Evolutionary conservation across 768 basidiomycete species (phyloP), one percentile per base, ranked within the genome.

Genomic region (Kwoniella newhampshirensis): DNA sequence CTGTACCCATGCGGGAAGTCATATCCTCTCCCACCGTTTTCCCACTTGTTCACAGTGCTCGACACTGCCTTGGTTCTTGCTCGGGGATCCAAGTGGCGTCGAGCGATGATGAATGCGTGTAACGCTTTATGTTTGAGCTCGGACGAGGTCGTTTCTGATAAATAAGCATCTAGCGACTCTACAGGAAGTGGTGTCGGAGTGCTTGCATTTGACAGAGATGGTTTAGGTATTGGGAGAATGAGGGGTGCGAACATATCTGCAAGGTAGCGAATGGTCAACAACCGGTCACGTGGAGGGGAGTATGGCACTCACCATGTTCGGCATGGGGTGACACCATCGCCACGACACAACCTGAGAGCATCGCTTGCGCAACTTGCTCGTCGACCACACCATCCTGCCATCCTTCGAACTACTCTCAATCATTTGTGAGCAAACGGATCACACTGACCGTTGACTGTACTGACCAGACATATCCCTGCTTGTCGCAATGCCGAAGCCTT

Each of bases 311-410:
- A 67, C 65, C 57, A 35, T 60, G 54, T 21, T 56, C 35, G 4
- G 54, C 36, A 7, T 57, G 42, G 4, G 65, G 65, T 4, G 54
- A 51, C 21, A 59, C 65, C 7, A 47, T 63, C 3, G 65, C 65
- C 1, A 67, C 65, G 5, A 67, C 41, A 30, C 65, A 67, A 1
- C 65, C 65, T 13, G 62, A 63, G 7, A 63, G 43, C 54, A 67
- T 57, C 18, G 65, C 65, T 44, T 67, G 48, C 7, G 53, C 55
- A 21, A 63, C 52, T 15, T 59, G 26, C 27, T 59, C 50, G 42
- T 59, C 58, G 0, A 59, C 26, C 15, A 45, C 25, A 18, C 57
- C 62, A 17, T 53, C 15, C 9, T 55, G 26, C 62, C 62, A 63
- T 12, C 50, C 54, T 26, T 63, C 62, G 23, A 63, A 63, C 62